phyloP scores from a whole-genome alignment of 768 basidiomycete species.

The Boletales sp. region DNA sequence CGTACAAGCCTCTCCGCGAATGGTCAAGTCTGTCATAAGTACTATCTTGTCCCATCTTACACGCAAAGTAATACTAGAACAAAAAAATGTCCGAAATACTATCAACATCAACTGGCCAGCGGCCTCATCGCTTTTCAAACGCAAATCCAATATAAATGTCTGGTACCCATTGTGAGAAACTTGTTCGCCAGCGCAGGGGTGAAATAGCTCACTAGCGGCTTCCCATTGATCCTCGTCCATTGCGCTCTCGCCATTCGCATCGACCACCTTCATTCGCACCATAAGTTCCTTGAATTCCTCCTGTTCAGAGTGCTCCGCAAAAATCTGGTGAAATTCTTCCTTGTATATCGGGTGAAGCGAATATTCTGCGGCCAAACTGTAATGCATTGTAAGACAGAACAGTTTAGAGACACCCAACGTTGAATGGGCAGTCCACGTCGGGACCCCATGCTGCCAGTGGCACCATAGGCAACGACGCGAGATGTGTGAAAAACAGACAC shows the following conservation, averaged over 20 bases:
- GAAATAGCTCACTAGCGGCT: slow-evolving; percentile 80
- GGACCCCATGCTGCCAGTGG: not conserved
- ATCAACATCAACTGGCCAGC: not conserved
- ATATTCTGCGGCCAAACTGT: slow-evolving; percentile 82
- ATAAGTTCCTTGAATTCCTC: slow-evolving; percentile 81
- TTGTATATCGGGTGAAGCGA: slow-evolving; percentile 70
- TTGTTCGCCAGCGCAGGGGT: not conserved
- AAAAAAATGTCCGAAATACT: slow-evolving; percentile 2
- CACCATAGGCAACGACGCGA: not conserved
- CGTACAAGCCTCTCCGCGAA: not conserved
- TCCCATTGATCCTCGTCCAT: slow-evolving; percentile 98
- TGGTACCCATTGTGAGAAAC: slow-evolving; percentile 30
- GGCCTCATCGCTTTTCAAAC: slow-evolving; percentile 62
- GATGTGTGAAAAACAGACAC: not conserved
- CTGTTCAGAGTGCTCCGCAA: slow-evolving; percentile 73
- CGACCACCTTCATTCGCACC: slow-evolving; percentile 88
- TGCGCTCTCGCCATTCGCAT: slow-evolving; percentile 77
- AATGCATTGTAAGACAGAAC: slow-evolving; percentile 11
- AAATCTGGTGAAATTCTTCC: slow-evolving; percentile 89
- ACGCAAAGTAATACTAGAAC: slow-evolving; percentile 2
- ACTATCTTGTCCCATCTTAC: slow-evolving; percentile 1
- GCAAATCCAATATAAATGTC: slow-evolving; percentile 95
- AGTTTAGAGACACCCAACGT: not conserved
- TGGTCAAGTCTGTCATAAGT: not conserved
- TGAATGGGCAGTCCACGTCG: not conserved